A percentile compares a stretch with the other conserved stretches of the same genome.
Conservation (phyloP, 148 eudicot genomes). For the Rheum nobile region DNA sequence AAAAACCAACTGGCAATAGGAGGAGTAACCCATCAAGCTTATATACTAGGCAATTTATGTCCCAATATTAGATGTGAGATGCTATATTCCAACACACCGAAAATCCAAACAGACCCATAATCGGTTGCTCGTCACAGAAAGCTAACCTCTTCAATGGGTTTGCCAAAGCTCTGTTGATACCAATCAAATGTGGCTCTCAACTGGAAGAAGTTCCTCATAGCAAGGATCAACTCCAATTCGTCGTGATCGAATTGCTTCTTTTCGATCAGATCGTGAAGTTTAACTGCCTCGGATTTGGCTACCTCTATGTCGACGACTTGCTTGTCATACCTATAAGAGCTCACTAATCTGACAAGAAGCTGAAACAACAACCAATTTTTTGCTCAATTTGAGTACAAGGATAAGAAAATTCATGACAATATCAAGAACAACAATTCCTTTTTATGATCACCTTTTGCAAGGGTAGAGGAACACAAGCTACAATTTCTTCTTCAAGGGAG, state of each 20-base stretch:
- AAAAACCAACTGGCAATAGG: no score
- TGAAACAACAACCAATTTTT: constrained; percentile 17
- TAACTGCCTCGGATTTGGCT: constrained; percentile 53
- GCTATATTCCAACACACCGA: no score
- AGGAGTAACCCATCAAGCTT: no score
- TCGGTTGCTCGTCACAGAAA: no score
- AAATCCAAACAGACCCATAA: no score
- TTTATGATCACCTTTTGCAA: constrained; percentile 45
- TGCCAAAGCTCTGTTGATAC: constrained; percentile 42
- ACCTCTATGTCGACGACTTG: constrained; percentile 40
- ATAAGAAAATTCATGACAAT: no score
- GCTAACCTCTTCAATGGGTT: constrained; percentile 43
- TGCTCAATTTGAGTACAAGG: no score
- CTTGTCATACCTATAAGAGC: constrained; percentile 61
- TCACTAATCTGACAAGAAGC: constrained; percentile 62
- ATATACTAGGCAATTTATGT: no score
- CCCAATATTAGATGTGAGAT: no score
- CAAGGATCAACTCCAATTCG: constrained; percentile 43
- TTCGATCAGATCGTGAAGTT: constrained; percentile 35
- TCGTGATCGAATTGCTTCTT: constrained; percentile 49
- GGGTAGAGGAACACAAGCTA: constrained; percentile 29
- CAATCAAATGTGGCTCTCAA: constrained; percentile 54
- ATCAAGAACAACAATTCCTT: no score
- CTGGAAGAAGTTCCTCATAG: constrained; percentile 56
- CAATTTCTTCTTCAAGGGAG: constrained; percentile 75